Evolutionary conservation across 192 early-diverging fungal species (phyloP).

Genomic region (Geranomyces variabilis): DNA sequence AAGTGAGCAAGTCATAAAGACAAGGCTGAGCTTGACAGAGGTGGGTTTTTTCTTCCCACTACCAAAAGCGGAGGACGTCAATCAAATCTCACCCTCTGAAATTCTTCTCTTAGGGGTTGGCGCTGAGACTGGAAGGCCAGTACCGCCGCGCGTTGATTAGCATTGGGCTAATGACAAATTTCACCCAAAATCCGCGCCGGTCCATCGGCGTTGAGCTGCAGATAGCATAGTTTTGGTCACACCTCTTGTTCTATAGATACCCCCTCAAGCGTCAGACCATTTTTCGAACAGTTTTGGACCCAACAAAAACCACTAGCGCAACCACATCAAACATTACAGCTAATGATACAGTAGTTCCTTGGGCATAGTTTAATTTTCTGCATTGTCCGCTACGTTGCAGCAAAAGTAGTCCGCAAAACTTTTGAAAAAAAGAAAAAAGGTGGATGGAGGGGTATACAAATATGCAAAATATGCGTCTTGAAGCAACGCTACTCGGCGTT

Average conservation of each 20-base stretch:
- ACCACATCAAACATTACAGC: no score
- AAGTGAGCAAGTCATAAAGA: constrained; percentile 60
- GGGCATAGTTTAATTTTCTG: no score
- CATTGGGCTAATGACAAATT: constrained; percentile 68
- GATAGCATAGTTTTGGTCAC: constrained; percentile 22
- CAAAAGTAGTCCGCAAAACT: no score
- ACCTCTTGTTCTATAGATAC: neutral
- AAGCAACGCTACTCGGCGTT: no score
- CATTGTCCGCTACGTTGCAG: no score
- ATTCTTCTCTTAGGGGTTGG: constrained; percentile 52
- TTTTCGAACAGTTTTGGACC: no score
- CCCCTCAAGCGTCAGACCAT: no score
- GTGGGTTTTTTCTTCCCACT: constrained; percentile 29
- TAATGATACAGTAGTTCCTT: no score
- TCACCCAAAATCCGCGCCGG: constrained; percentile 40
- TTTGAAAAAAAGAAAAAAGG: no score
- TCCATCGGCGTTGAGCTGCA: constrained; percentile 48
- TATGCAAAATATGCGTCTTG: no score
- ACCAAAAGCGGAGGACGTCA: neutral
- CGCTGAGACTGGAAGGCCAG: constrained; percentile 72
- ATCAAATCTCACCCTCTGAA: neutral
- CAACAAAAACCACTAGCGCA: no score
- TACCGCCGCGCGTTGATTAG: constrained; percentile 68
- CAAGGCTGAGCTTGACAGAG: constrained; percentile 51
- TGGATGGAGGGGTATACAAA: no score